Base-by-base conservation (phyloP, 164 flowering plant species). In the Amborella trichopoda region DNA sequence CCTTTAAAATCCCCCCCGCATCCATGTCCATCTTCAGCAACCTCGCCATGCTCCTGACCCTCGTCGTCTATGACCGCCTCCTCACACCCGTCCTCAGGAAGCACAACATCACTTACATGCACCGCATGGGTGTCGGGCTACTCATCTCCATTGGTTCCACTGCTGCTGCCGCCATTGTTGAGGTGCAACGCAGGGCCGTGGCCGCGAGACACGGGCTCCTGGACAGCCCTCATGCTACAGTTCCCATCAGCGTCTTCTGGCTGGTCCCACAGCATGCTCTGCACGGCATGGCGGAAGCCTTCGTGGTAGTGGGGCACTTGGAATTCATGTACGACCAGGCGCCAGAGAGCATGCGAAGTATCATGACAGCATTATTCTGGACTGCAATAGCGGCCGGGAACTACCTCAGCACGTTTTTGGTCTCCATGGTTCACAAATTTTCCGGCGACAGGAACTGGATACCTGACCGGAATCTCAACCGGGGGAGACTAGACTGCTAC, bases 311-410 rank as follows among this genome's bases (percentile, higher is more conserved):
- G 1, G 80, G 74, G 6, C 74, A 68, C 36, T 9, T 75, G 55
- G 76, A 75, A 46, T 75, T 75, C 40, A 45, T 72, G 1, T 72
- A 72, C 23, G 81, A 75, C 33, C 81, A 75, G 44, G 59, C 73
- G 11, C 77, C 77, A 3, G 81, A 75, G 20, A 72, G 75, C 63
- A 72, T 72, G 81, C 55, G 81, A 41, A 75, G 75, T 55, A 62
- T 67, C 4, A 71, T 66, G 0, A 58, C 54, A 0, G 88, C 87
- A 5, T 64, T 83, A 3, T 72, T 58, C 40, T 80, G 77, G 73
- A 45, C 71, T 5, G 60, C 83, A 0, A 69, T 53, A 5, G 48
- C 87, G 0, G 17, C 58, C 0, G 94, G 94, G 9, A 72, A 69
- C 28, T 80, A 80, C 28, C 2, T 71, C 5, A 77, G 82, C 2